phyloP scores from a whole-genome alignment of 495 filamentous ascomycete species.

The Penicillium herquei region DNA sequence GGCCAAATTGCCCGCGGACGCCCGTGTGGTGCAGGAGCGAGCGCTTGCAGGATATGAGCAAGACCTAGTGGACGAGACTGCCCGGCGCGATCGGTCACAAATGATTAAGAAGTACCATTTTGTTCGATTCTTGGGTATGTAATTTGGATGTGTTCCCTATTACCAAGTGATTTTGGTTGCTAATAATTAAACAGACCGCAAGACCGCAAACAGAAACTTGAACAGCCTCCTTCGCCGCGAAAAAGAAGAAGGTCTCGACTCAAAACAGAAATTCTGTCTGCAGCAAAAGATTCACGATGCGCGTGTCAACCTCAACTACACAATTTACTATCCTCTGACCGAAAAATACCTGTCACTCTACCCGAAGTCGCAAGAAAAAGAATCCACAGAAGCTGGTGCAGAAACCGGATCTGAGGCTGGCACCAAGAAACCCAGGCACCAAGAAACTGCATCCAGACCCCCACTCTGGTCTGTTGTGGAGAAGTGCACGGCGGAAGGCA shows the following conservation, averaged over 20 bases:
- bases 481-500: conserved; percentile 64
- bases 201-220: conserved; percentile 73
- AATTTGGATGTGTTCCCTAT: neutral
- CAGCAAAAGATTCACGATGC: conserved; percentile 62
- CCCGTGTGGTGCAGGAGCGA: conserved; percentile 73
- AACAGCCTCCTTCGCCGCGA: conserved; percentile 53
- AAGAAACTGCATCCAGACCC: conserved; percentile 34
- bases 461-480: conserved; percentile 70
- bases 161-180: neutral
- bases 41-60: conserved; percentile 73
- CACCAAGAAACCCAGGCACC: conserved; percentile 18
- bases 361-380: conserved; percentile 40
- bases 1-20: conserved; percentile 67
- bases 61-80: conserved; percentile 64
- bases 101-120: conserved; percentile 92
- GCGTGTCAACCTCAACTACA: conserved; percentile 82
- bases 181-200: conserved; percentile 58
- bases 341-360: conserved; percentile 82
- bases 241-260: conserved; percentile 47
- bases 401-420: conserved; percentile 20
- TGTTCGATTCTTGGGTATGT: conserved; percentile 79
- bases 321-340: conserved; percentile 74
- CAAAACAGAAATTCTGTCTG: conserved; percentile 50
- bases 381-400: conserved; percentile 11
- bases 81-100: conserved; percentile 59